Conservation (phyloP, 2,329 filamentous ascomycete species). For the Alternaria panax region DNA sequence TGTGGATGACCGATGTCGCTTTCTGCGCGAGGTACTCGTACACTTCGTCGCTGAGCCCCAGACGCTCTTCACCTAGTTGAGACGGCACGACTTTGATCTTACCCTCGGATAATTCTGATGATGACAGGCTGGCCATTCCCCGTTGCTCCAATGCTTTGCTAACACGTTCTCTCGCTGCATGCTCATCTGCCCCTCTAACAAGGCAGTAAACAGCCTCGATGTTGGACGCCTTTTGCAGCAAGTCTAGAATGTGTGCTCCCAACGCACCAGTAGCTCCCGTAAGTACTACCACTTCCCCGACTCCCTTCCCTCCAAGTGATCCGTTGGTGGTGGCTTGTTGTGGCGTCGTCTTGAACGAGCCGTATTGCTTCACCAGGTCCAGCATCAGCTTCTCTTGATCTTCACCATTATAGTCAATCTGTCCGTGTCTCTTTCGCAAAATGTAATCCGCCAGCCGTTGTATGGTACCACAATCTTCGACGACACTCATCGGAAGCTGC, state of each 20-base stretch:
- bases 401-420: conserved; percentile 37
- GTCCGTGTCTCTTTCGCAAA: conserved; percentile 50
- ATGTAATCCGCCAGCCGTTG: conserved; percentile 51
- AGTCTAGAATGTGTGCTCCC: conserved; percentile 60
- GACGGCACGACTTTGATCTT: conserved; percentile 60
- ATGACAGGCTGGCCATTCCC: conserved; percentile 36
- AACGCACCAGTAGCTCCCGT: conserved; percentile 62
- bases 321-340: conserved; percentile 5
- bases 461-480: conserved; percentile 68
- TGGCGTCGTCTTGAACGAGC: conserved; percentile 47
- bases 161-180: conserved; percentile 43
- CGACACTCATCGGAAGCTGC: conserved; percentile 62
- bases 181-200: conserved; percentile 57
- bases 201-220: conserved; percentile 64
- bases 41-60: conserved; percentile 57
- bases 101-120: conserved; percentile 19
- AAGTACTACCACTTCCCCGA: conserved; percentile 45
- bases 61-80: conserved; percentile 55
- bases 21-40: conserved; percentile 54
- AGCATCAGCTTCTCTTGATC: conserved; percentile 55
- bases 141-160: conserved; percentile 39
- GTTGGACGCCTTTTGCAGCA: conserved; percentile 49
- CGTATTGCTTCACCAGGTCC: conserved; percentile 58
- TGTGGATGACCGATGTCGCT: conserved; percentile 64
- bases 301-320: not conserved